Base-by-base conservation (phyloP, 2,329 filamentous ascomycete species). In the Xylaria sp. region DNA sequence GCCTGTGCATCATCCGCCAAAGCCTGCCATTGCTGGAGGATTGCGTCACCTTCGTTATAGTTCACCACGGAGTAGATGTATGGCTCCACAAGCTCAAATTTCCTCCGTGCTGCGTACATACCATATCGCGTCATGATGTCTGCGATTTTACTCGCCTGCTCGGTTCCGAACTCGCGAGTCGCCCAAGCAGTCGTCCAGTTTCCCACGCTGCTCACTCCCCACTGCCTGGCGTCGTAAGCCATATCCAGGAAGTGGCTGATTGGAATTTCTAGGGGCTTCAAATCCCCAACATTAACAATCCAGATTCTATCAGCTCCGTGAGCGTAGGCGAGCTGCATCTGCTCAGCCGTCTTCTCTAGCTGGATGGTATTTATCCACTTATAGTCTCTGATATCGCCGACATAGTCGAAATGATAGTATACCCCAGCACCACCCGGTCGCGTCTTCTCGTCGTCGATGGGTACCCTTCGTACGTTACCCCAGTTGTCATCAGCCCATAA, bases 341-440 rank as follows among this genome's bases (percentile, higher is more conserved):
- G 86, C 74, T 91, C 87, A 79, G 88, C 89, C 0, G 88, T 90
- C 79, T 90, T 91, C 74, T 88, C 85, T 23, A 91, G 80, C 69
- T 90, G 87, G 56, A 90, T 88, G 0, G 88, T 91, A 75, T 91
- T 91, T 75, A 91, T 90, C 84, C 87, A 89, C 72, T 87, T 89
- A 78, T 87, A 88, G 77, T 86, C 83, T 52, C 88, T 83, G 15
- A 88, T 86, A 55, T 86, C 85, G 13, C 89, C 88, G 25, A 90
- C 88, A 66, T 89, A 82, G 69, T 84, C 82, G 65, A 84, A 82
- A 70, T 84, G 82, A 70, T 89, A 89, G 74, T 89, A 89, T 8
- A 90, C 85, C 37, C 89, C 88, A 28, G 88, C 86, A 28, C 88
- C 87, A 10, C 87, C 88, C 3, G 81, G 78, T 39, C 89, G 79